Evolutionary conservation across 345 rosid genomes (phyloP).

Genomic region (Balakata baccata): DNA sequence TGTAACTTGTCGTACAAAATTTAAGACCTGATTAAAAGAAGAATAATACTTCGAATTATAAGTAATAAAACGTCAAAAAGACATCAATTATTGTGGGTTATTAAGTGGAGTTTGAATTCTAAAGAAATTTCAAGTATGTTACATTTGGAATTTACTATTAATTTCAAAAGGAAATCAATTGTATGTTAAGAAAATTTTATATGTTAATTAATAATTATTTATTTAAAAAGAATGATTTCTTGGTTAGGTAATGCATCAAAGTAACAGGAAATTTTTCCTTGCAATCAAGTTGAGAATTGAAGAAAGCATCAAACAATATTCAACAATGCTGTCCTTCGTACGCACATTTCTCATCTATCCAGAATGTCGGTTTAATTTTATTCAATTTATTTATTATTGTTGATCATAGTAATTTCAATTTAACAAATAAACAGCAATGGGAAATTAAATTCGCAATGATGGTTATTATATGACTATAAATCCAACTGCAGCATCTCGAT

Average conservation of each 20-base stretch:
- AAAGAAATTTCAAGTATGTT: conserved; percentile 1
- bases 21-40: not conserved
- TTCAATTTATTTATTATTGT: too few relatives aligned
- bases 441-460: too few relatives aligned
- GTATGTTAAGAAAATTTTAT: not conserved
- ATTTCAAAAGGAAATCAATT: not conserved
- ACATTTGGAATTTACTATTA: conserved; percentile 8
- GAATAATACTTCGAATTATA: too few relatives aligned
- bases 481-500: too few relatives aligned
- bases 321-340: not conserved
- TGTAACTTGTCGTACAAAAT: not conserved
- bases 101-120: not conserved
- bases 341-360: not conserved
- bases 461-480: too few relatives aligned
- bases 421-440: too few relatives aligned
- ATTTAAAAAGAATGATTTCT: not conserved
- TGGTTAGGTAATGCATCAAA: not conserved
- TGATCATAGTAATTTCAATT: too few relatives aligned
- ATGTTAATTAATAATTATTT: not conserved
- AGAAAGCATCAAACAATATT: not conserved
- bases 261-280: conserved; percentile 6
- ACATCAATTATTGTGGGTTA: not conserved
- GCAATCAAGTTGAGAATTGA: conserved; percentile 28
- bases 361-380: too few relatives aligned
- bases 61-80: not conserved